phyloP scores from a whole-genome alignment of 2,329 filamentous ascomycete species.

The Escovopsis sp. region DNA sequence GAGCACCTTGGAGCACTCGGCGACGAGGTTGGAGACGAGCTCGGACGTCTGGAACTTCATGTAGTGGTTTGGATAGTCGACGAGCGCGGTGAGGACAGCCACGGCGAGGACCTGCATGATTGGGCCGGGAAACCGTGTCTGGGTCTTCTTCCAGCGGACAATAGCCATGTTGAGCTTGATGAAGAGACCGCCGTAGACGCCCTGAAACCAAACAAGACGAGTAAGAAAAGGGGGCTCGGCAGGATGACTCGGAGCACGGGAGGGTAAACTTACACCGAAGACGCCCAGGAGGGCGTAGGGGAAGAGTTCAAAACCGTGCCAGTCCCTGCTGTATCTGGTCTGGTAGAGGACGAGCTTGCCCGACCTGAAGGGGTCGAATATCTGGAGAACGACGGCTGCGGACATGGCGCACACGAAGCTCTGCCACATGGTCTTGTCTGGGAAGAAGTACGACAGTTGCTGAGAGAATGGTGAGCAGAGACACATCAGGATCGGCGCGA shows the following conservation, averaged over 20 bases:
- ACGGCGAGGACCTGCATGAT: slow-evolving; percentile 68
- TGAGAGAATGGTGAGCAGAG: slow-evolving; percentile 16
- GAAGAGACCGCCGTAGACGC: slow-evolving; percentile 88
- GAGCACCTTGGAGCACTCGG: slow-evolving; percentile 68
- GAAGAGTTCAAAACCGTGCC: slow-evolving; percentile 88
- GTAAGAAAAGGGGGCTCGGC: neutral
- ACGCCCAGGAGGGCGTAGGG: slow-evolving; percentile 80
- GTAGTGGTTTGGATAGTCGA: slow-evolving; percentile 94
- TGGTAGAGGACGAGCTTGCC: slow-evolving; percentile 94
- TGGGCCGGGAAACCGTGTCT: slow-evolving; percentile 52
- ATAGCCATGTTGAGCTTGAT: slow-evolving; percentile 89
- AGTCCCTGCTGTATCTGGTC: slow-evolving; percentile 79
- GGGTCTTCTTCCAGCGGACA: slow-evolving; percentile 57
- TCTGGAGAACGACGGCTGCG: slow-evolving; percentile 85
- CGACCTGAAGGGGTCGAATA: slow-evolving; percentile 84
- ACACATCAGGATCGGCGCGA: neutral
- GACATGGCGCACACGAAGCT: slow-evolving; percentile 99
- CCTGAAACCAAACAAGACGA: slow-evolving; percentile 24
- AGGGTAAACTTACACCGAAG: slow-evolving; percentile 41
- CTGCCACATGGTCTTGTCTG: slow-evolving; percentile 99
- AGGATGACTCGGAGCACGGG: slow-evolving; percentile 4
- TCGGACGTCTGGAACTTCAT: slow-evolving; percentile 89
- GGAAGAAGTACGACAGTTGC: slow-evolving; percentile 94
- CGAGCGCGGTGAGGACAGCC: slow-evolving; percentile 65
- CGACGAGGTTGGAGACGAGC: slow-evolving; percentile 80